Evolutionary conservation across 192 early-diverging fungal species (phyloP).

Genomic region (Lobosporangium transversale): DNA sequence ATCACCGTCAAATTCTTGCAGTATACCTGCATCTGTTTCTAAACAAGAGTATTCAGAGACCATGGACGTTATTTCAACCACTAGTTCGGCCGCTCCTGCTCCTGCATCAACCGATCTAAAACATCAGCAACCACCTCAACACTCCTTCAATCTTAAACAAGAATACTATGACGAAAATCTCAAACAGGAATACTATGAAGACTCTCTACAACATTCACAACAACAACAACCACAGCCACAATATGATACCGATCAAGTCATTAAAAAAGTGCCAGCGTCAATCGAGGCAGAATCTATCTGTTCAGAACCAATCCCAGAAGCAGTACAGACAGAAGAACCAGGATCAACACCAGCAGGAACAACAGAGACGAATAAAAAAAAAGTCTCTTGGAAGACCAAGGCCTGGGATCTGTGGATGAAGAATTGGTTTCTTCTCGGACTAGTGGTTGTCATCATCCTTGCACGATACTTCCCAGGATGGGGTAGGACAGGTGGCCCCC

Average conservation of each 20-base stretch:
- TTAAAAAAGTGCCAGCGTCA: not conserved
- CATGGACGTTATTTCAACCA: not conserved
- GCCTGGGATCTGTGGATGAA: slow-evolving; percentile 59
- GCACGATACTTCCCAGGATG: slow-evolving; percentile 68
- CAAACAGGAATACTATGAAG: not conserved
- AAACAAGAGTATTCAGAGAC: not conserved
- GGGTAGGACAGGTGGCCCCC: slow-evolving; percentile 63
- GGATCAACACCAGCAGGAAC: not conserved
- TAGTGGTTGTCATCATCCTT: slow-evolving; percentile 69
- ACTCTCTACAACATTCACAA: not conserved
- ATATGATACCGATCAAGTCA: not conserved
- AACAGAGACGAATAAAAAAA: not conserved
- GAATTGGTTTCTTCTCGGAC: slow-evolving; percentile 74
- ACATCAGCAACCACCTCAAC: not conserved
- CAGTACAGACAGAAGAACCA: not conserved
- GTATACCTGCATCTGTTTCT: not conserved
- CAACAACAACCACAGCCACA: not conserved
- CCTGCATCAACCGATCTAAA: not conserved
- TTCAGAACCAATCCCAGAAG: not conserved
- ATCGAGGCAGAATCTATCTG: not conserved
- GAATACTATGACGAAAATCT: not conserved
- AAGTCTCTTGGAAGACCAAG: slow-evolving; percentile 32
- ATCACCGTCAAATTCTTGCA: not conserved
- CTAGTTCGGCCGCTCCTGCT: not conserved
- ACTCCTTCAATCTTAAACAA: not conserved